Conservation (phyloP, 768 basidiomycete genomes). For the Phanerodontia chrysosporium region DNA sequence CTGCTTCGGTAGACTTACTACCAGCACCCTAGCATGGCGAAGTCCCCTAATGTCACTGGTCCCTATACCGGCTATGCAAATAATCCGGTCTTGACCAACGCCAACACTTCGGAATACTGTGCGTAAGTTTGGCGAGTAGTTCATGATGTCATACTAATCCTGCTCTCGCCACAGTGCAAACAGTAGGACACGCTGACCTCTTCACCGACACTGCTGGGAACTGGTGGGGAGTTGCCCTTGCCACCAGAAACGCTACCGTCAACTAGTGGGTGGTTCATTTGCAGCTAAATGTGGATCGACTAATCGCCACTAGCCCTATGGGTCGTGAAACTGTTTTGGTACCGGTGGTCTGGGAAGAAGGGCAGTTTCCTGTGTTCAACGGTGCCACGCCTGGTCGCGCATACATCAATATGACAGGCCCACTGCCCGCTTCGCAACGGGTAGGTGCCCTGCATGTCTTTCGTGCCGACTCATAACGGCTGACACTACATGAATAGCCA, state of each 20-base stretch:
- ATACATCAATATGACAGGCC: slow-evolving; percentile 1
- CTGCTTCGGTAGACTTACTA: no score
- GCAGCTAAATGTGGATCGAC: no score
- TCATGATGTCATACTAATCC: neutral
- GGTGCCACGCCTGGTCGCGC: neutral
- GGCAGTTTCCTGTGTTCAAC: slow-evolving; percentile 5
- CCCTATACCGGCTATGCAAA: neutral
- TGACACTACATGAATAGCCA: neutral
- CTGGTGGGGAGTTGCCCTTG: slow-evolving; percentile 3
- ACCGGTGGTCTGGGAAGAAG: slow-evolving; percentile 3
- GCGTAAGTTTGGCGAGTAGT: neutral
- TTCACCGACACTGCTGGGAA: slow-evolving; percentile 3
- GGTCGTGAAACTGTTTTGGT: slow-evolving; percentile 6
- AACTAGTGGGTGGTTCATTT: neutral
- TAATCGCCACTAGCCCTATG: slow-evolving; percentile 11
- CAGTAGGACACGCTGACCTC: slow-evolving; percentile 9
- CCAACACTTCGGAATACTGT: slow-evolving; percentile 2
- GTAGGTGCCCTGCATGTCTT: neutral
- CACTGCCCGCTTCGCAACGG: neutral
- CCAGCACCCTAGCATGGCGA: slow-evolving; percentile 6
- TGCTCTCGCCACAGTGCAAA: slow-evolving; percentile 7
- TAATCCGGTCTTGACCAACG: slow-evolving; percentile 8
- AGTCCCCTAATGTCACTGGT: neutral
- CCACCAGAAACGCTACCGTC: slow-evolving; percentile 1
- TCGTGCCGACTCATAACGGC: neutral